Base-by-base conservation (phyloP, 192 early-diverging fungal genomes). In the Backusella westeae region DNA sequence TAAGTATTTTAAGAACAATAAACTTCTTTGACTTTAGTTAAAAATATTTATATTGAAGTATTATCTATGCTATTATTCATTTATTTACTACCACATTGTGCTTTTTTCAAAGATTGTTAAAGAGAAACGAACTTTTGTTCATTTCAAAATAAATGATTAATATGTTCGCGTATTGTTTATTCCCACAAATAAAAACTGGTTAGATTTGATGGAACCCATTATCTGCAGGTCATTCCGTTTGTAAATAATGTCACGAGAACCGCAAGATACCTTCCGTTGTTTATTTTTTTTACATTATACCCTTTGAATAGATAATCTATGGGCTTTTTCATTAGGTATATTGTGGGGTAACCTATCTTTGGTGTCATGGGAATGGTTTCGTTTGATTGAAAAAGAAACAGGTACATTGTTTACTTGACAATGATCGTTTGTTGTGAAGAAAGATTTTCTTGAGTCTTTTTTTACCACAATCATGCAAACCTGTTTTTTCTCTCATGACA, bases 401-500 rank as follows among this genome's bases (percentile, higher is more conserved):
- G 21, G 53, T 9, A 56, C 8, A 56, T 21, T 56, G 21, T 56
- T 56, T 56, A 56, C n/a, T 56, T 3, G 19, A 56, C 8, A 56
- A n/a, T 10, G 53, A 56, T 56, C n/a, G 53, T 21, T n/a, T 56
- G 53, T 56, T 56, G n/a, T 23, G 53, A 56, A 8, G 21, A 26
- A 56, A 9, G 53, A 26, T 56, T 21, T 56, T 21, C 53, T 8
- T n/a, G 52, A 21, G 6, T 9, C 23, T 26, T 56, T 56, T 56
- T 23, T 56, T 56, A 56, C 8, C 3, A 56, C 53, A 10, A 56
- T 56, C 53, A 56, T 56, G 53, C 53, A 56, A 56, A 56, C 53
- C 21, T 56, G 53, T 56, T 56, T 56, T 56, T 56, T 56, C 53
- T 56, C 53, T 56, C 53, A 56, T 56, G 53, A 56, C 53, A 56